A percentile compares a stretch with the other conserved stretches of the same genome.
These are phyloP conservation scores for Podaxis pistillaris DNA, from an alignment of 768 basidiomycete species.

Conservation along the genomic window DNA sequence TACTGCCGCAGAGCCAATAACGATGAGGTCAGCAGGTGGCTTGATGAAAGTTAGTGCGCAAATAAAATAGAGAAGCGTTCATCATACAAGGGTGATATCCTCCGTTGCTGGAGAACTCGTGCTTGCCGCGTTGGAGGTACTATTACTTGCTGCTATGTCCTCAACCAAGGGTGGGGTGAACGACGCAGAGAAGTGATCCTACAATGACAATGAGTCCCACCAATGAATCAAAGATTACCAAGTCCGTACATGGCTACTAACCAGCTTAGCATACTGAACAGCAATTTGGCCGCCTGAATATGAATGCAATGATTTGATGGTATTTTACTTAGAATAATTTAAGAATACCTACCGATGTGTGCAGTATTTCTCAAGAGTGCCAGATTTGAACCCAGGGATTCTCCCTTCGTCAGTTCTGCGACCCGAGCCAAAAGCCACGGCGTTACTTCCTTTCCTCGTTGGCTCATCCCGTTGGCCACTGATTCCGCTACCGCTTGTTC, in stretches of 20 bases:
- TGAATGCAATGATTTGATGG: neutral
- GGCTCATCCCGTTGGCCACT: constrained; percentile 74
- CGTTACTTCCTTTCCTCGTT: constrained; percentile 85
- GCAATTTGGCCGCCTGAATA: constrained; percentile 74
- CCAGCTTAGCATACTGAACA: constrained; percentile 63
- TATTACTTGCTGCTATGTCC: neutral
- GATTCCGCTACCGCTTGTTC: constrained; percentile 85
- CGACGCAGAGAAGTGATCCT: neutral
- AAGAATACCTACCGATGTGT: constrained; percentile 57
- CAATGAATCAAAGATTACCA: neutral
- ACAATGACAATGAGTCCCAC: neutral
- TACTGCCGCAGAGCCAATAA: constrained; percentile 86
- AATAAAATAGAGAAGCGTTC: neutral
- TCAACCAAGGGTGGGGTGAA: neutral
- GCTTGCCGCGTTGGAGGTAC: neutral
- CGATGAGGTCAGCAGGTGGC: constrained; percentile 51
- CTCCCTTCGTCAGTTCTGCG: constrained; percentile 73
- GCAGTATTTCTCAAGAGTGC: constrained; percentile 91
- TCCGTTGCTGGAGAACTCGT: neutral
- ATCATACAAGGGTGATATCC: constrained; percentile 8
- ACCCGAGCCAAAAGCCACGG: constrained; percentile 92
- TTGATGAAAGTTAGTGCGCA: constrained; percentile 13
- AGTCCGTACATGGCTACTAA: constrained; percentile 27
- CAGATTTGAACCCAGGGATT: constrained; percentile 74
- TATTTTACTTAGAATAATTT: neutral